Conservation (phyloP, 495 filamentous ascomycete species). For the Podospora pseudopauciseta region DNA sequence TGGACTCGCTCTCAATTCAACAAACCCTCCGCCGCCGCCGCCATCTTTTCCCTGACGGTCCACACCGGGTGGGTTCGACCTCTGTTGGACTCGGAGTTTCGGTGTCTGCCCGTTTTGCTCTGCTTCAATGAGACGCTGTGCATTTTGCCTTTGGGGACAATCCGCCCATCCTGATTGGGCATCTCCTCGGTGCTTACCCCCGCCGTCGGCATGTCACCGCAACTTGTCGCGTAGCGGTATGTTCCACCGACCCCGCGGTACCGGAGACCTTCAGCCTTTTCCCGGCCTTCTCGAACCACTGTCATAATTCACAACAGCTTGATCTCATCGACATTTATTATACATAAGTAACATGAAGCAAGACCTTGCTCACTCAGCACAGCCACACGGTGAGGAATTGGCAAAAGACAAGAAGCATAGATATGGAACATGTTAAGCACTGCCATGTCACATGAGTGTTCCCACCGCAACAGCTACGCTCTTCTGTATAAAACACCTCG, state of each 20-base stretch:
- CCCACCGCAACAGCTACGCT: too few relatives aligned
- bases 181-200: not conserved
- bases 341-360: too few relatives aligned
- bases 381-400: not conserved
- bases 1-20: constrained; percentile 4
- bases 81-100: constrained; percentile 21
- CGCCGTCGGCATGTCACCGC: constrained; percentile 13
- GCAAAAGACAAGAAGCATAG: not conserved
- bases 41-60: constrained; percentile 2
- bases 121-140: constrained; percentile 18
- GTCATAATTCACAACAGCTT: not conserved
- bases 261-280: constrained; percentile 12
- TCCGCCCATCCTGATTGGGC: constrained; percentile 21
- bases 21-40: not conserved
- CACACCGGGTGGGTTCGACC: constrained; percentile 17
- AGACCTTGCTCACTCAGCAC: too few relatives aligned
- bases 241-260: constrained; percentile 12
- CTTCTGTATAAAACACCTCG: not conserved
- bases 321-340: too few relatives aligned
- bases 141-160: constrained; percentile 16
- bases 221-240: constrained; percentile 1
- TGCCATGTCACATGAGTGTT: not conserved
- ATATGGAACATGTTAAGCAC: not conserved
- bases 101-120: constrained; percentile 15
- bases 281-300: not conserved